Conservation (phyloP, 352 stramenopile species). For the Elongisporangium undulatum region DNA sequence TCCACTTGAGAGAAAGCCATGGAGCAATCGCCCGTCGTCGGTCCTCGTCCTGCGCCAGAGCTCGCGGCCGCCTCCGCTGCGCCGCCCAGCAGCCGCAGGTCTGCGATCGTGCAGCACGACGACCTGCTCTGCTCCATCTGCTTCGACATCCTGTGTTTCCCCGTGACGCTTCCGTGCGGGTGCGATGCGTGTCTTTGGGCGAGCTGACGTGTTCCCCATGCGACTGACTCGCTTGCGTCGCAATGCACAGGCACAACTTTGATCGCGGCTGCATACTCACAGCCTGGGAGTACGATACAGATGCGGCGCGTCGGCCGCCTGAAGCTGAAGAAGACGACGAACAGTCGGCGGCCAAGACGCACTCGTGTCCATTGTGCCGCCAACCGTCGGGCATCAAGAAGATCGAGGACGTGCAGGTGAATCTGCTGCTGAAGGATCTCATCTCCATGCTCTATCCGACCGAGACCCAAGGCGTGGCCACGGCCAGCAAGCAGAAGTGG, state of each 20-base stretch:
- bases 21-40: background rate
- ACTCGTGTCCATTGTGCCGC: slow-evolving; percentile 66
- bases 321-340: slow-evolving; percentile 1
- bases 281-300: slow-evolving; percentile 42
- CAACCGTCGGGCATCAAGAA: slow-evolving; percentile 23
- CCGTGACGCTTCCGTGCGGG: slow-evolving; percentile 70
- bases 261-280: slow-evolving; percentile 71
- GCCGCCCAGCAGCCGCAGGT: background rate
- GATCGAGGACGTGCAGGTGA: slow-evolving; percentile 46
- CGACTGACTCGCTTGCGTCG: background rate
- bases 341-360: background rate
- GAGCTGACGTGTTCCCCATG: background rate
- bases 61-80: background rate
- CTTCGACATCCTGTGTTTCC: slow-evolving; percentile 73
- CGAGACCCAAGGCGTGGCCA: slow-evolving; percentile 30
- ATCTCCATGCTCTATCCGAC: slow-evolving; percentile 53
- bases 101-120: slow-evolving; percentile 21
- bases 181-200: slow-evolving; percentile 25
- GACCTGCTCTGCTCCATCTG: slow-evolving; percentile 70
- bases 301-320: background rate
- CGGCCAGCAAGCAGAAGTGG: slow-evolving; percentile 39
- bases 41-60: background rate
- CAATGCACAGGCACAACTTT: slow-evolving; percentile 67
- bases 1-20: slow-evolving; percentile 2
- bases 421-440: slow-evolving; percentile 58